phyloP scores from a whole-genome alignment of 495 filamentous ascomycete genomes.

The Penicillium lagena region DNA sequence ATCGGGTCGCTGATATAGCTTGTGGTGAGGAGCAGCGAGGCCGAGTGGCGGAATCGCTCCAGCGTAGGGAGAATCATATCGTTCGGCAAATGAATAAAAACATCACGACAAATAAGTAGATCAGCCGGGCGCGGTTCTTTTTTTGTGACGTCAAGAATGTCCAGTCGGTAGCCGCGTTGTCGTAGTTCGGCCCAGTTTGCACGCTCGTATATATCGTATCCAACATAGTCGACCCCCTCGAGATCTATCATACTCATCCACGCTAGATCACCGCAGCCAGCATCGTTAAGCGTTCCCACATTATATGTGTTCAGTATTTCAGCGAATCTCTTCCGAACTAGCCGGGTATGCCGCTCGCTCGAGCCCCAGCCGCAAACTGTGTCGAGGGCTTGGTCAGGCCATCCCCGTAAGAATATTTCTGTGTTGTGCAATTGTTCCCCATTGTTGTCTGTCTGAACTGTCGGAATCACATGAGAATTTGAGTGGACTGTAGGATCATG shows the following conservation, averaged over 20 bases:
- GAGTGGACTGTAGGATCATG: not conserved
- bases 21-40: slow-evolving; percentile 2
- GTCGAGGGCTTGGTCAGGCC: slow-evolving; percentile 1
- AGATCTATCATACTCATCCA: slow-evolving; percentile 5
- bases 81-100: slow-evolving; percentile 4
- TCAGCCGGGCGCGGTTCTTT: slow-evolving; percentile 2
- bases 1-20: slow-evolving; percentile 2
- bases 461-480: not conserved
- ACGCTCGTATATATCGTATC: slow-evolving; percentile 3
- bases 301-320: slow-evolving; percentile 3
- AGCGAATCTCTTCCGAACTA: slow-evolving; percentile 3
- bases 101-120: slow-evolving; percentile 3
- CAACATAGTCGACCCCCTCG: slow-evolving; percentile 2
- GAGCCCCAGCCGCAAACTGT: slow-evolving; percentile 4
- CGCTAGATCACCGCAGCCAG: slow-evolving; percentile 3
- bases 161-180: slow-evolving; percentile 2
- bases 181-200: slow-evolving; percentile 3
- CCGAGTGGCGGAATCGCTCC: slow-evolving; percentile 4
- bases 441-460: not conserved
- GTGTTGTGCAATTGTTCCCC: not conserved
- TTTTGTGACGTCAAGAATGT: slow-evolving; percentile 1
- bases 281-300: slow-evolving; percentile 3
- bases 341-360: slow-evolving; percentile 2
- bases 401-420: slow-evolving; percentile 2
- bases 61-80: slow-evolving; percentile 3